A percentile compares a stretch with the other conserved stretches of the same genome.
phyloP scores from a whole-genome alignment of 2,329 filamentous ascomycete genomes.

The Aureobasidium sp. region DNA sequence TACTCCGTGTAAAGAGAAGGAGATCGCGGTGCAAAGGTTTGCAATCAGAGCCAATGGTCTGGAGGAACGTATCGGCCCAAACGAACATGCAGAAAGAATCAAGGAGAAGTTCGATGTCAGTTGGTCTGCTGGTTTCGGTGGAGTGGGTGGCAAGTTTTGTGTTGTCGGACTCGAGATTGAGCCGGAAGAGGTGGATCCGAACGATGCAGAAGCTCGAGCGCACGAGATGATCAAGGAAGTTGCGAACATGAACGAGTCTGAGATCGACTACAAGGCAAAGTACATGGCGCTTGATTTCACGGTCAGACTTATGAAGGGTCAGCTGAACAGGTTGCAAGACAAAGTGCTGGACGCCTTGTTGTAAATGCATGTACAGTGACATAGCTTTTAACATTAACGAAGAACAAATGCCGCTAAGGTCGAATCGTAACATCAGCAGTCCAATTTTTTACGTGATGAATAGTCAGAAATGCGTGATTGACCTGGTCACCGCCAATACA shows the following conservation, averaged over 20 bases:
- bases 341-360: slow-evolving; percentile 21
- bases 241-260: slow-evolving; percentile 1
- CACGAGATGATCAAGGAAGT: slow-evolving; percentile 17
- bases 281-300: slow-evolving; percentile 24
- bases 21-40: slow-evolving; percentile 34
- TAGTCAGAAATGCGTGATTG: background rate
- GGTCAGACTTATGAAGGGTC: slow-evolving; percentile 22
- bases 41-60: slow-evolving; percentile 14
- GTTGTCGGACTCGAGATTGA: slow-evolving; percentile 29
- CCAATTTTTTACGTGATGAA: background rate
- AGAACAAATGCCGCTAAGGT: background rate
- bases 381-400: background rate
- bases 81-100: slow-evolving; percentile 27
- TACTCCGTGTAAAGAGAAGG: slow-evolving; percentile 22
- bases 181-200: slow-evolving; percentile 6
- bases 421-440: background rate
- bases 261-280: slow-evolving; percentile 23
- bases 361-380: background rate
- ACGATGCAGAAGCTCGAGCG: slow-evolving; percentile 15
- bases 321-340: slow-evolving; percentile 23
- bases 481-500: background rate
- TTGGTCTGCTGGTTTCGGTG: slow-evolving; percentile 34
- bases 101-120: slow-evolving; percentile 36
- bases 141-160: slow-evolving; percentile 33
- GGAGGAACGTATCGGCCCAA: slow-evolving; percentile 22